Conservation (phyloP, 352 stramenopile genomes). For the Phytophthora lateralis region DNA sequence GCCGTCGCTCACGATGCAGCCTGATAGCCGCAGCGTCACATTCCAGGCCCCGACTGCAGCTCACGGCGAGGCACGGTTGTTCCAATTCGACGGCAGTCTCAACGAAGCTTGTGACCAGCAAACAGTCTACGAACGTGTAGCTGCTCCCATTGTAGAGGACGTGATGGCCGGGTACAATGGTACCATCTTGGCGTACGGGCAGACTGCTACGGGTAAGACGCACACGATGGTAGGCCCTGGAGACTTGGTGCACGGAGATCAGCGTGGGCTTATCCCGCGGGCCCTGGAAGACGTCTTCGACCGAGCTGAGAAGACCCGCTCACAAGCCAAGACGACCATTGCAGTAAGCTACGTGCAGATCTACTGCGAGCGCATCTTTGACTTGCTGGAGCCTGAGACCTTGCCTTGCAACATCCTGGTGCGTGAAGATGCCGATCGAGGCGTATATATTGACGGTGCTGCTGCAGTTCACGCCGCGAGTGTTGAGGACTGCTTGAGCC, state of each 20-base stretch:
- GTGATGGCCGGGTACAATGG: constrained; percentile 72
- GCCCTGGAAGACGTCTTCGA: constrained; percentile 67
- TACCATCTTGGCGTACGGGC: constrained; percentile 72
- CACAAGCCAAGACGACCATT: constrained; percentile 47
- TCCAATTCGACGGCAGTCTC: constrained; percentile 66
- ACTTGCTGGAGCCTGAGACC: constrained; percentile 59
- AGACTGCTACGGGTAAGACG: constrained; percentile 72
- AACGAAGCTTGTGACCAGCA: constrained; percentile 46
- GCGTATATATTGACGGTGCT: constrained; percentile 73
- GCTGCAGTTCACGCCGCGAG: constrained; percentile 44
- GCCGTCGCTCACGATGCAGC: constrained; percentile 34
- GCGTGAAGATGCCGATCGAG: constrained; percentile 62
- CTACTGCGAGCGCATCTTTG: constrained; percentile 82
- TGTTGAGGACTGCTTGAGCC: constrained; percentile 51
- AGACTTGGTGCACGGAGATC: constrained; percentile 36
- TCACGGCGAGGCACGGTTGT: constrained; percentile 42
- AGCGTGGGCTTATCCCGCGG: constrained; percentile 64
- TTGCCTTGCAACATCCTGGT: constrained; percentile 55
- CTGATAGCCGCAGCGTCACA: constrained; percentile 36
- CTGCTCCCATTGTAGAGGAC: constrained; percentile 61
- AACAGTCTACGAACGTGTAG: constrained; percentile 55
- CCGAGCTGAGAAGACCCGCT: constrained; percentile 34
- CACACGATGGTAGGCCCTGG: constrained; percentile 70
- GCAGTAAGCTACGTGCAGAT: constrained; percentile 81
- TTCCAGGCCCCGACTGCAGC: constrained; percentile 30